Evolutionary conservation across 2,329 filamentous ascomycete species (phyloP).

Genomic region (Trichoderma gracile): DNA sequence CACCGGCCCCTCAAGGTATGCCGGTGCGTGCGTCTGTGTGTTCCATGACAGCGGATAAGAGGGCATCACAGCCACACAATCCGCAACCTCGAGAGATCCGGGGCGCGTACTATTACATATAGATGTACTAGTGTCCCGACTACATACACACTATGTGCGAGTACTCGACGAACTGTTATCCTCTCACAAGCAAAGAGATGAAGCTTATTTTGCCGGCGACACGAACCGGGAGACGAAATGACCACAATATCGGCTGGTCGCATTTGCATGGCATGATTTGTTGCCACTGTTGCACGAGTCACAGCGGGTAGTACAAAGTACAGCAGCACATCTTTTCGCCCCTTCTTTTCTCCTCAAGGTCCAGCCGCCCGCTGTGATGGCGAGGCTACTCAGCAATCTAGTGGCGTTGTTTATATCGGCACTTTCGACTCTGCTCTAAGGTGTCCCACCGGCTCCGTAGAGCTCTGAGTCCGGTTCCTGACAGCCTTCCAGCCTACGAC

Average conservation of each 20-base stretch:
- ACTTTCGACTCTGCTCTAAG: not conserved
- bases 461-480: too few relatives aligned
- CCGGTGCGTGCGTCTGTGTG: not conserved
- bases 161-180: not conserved
- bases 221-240: slow-evolving; percentile 6
- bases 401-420: not conserved
- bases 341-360: too few relatives aligned
- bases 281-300: slow-evolving; percentile 2
- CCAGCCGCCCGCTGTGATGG: not conserved
- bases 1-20: not conserved
- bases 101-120: not conserved
- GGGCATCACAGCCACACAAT: too few relatives aligned
- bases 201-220: not conserved
- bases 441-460: too few relatives aligned
- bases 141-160: too few relatives aligned
- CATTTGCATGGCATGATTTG: slow-evolving; percentile 4
- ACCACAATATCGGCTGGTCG: not conserved
- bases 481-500: too few relatives aligned
- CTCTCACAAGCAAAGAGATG: not conserved
- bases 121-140: too few relatives aligned
- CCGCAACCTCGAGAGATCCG: not conserved
- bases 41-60: not conserved
- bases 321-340: not conserved
- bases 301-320: too few relatives aligned
- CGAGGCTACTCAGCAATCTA: not conserved